Base-by-base conservation (phyloP, 805 yeast genomes). In the Priceomyces melissophilus region DNA sequence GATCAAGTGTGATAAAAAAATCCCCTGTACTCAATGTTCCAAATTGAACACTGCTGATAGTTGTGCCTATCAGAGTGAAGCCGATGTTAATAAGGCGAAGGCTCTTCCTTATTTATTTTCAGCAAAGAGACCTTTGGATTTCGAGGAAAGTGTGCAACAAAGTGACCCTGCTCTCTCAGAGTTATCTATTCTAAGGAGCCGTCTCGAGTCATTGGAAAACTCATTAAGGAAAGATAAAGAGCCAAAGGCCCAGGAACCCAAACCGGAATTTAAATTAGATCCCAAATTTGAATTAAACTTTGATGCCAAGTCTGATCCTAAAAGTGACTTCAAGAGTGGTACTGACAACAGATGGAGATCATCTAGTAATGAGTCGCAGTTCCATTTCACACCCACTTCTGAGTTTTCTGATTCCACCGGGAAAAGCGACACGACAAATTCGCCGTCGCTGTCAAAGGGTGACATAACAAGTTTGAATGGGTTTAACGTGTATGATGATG, bases 11-110 rank as follows among this genome's bases (percentile, higher is more conserved):
- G 66, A 65, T 42, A 63, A 60, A 42, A 48, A 56, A 6, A 53
- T 55, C 11, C 76, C 77, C 1, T 58, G 71, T 34, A 49, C 48
- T 7, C 43, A 50, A 3, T 65, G 71, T 48, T 37, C 52, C 30
- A 61, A 60, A 42, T 51, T 55, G 15, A 58, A 57, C 35, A 61
- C 58, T 11, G 52, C 32, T 5, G 39, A 35, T 23, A 12, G 14
- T 14, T 38, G 41, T 14, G 32, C 10, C 10, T 38, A 32, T 12
- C 12, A 30, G 10, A 38, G 46, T 15, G 27, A 23, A 4, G 39
- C 35, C 27, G 26, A 11, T 10, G 17, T 25, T 6, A n/a, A 3
- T 10, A 23, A 16, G 30, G 15, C 8, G 9, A 29, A 12, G 8
- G 32, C 15, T n/a, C 15, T n/a, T 14, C 32, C 15, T 4, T 14